Evolutionary conservation across 345 rosid genomes (phyloP).

Genomic region (Populus davidiana): DNA sequence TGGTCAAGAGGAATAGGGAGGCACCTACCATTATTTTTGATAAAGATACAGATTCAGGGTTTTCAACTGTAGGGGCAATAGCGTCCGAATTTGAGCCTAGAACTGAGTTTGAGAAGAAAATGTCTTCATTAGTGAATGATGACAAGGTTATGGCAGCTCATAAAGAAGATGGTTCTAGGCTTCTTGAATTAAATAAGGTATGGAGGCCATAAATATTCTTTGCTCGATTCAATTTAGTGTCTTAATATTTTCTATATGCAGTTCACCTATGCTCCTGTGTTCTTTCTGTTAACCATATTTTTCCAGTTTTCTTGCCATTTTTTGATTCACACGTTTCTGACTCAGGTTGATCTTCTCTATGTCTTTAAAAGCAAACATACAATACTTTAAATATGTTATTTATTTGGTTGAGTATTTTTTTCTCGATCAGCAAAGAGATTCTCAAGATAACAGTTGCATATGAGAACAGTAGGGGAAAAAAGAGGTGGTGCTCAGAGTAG

Average conservation of each 20-base stretch:
- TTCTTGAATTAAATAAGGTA: constrained; percentile 87
- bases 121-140: constrained; percentile 66
- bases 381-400: too few relatives aligned
- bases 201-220: constrained; percentile 2
- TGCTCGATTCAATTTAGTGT: neutral
- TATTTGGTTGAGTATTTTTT: neutral
- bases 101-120: constrained; percentile 89
- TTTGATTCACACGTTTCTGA: neutral
- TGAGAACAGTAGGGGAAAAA: neutral
- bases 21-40: constrained; percentile 74
- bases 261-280: neutral
- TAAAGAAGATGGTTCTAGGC: constrained; percentile 72
- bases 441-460: too few relatives aligned
- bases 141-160: constrained; percentile 69
- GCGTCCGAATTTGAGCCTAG: constrained; percentile 90
- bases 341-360: neutral
- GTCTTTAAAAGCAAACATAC: neutral
- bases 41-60: constrained; percentile 62
- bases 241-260: neutral
- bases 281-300: neutral
- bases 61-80: constrained; percentile 89
- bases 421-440: neutral
- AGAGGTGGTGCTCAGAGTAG: neutral
- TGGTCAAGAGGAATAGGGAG: constrained; percentile 81
- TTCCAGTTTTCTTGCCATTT: neutral